These are phyloP conservation scores for Hygrocybe coccinea DNA, from an alignment of 768 basidiomycete species.

Conservation along the genomic window DNA sequence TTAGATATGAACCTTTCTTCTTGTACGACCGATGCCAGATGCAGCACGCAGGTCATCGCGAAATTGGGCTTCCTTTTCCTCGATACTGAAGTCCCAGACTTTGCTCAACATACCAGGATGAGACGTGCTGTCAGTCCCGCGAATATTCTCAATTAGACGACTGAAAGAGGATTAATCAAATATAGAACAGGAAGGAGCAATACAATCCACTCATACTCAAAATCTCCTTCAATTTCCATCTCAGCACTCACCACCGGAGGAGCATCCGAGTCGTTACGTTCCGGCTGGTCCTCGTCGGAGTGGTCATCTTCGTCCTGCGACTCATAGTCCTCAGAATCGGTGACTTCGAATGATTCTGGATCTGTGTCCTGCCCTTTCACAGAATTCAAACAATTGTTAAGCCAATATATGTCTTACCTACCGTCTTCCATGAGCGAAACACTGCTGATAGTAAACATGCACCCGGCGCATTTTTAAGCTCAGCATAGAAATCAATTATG, in stretches of 20 bases:
- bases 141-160: conserved; percentile 64
- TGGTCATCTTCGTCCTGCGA: neutral
- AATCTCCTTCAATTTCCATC: conserved; percentile 49
- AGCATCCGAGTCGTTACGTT: neutral
- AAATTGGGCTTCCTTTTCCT: conserved; percentile 65
- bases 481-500: no score
- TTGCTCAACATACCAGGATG: conserved; percentile 47
- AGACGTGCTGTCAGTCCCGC: conserved; percentile 42
- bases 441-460: no score
- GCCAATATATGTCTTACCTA: no score
- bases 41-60: conserved; percentile 69
- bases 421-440: no score
- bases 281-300: neutral
- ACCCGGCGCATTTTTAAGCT: no score
- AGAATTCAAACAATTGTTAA: no score
- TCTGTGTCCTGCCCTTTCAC: neutral
- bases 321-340: neutral
- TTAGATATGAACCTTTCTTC: conserved; percentile 38
- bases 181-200: neutral
- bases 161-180: conserved; percentile 31
- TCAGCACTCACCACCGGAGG: neutral
- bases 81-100: conserved; percentile 71
- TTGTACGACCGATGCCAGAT: conserved; percentile 62
- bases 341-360: neutral
- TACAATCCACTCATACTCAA: conserved; percentile 38